A percentile compares a stretch with the other conserved stretches of the same genome.
Evolutionary conservation across 148 eudicot genomes (phyloP).

Genomic region (Spergularia marina): DNA sequence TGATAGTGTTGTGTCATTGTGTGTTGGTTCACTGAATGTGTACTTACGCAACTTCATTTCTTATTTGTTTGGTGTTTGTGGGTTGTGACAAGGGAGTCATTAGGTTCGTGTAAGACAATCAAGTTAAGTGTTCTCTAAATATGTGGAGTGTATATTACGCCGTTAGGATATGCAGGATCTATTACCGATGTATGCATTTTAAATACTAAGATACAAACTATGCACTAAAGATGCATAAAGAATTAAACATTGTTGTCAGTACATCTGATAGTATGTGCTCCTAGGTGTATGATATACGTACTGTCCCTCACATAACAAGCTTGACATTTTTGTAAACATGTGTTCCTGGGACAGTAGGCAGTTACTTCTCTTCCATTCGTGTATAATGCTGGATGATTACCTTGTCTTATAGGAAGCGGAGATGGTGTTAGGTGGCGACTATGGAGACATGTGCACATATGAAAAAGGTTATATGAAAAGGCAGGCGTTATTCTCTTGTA

Average conservation of each 20-base stretch:
- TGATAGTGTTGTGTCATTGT: background rate
- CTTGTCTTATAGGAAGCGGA: slow-evolving; percentile 70
- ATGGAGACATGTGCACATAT: slow-evolving; percentile 93
- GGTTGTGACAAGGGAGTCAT: background rate
- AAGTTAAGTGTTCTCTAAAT: background rate
- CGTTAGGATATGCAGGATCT: no score
- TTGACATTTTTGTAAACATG: background rate
- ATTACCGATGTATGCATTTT: no score
- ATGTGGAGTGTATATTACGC: background rate
- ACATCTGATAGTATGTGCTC: no score
- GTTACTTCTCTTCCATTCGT: background rate
- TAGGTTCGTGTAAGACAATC: background rate
- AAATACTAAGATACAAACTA: no score
- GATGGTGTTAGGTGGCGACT: slow-evolving; percentile 94
- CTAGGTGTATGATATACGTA: no score
- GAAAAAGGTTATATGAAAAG: slow-evolving; percentile 86
- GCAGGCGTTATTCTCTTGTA: slow-evolving; percentile 94
- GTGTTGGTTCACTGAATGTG: background rate
- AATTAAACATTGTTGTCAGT: no score
- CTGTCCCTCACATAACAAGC: background rate
- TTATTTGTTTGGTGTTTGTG: background rate
- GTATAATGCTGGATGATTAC: background rate
- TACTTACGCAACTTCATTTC: background rate
- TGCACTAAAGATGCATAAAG: no score
- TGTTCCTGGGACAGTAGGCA: background rate